A percentile compares a stretch with the other conserved stretches of the same genome.
Conservation (phyloP, 208 protist species). For the Phytomonas francai region DNA sequence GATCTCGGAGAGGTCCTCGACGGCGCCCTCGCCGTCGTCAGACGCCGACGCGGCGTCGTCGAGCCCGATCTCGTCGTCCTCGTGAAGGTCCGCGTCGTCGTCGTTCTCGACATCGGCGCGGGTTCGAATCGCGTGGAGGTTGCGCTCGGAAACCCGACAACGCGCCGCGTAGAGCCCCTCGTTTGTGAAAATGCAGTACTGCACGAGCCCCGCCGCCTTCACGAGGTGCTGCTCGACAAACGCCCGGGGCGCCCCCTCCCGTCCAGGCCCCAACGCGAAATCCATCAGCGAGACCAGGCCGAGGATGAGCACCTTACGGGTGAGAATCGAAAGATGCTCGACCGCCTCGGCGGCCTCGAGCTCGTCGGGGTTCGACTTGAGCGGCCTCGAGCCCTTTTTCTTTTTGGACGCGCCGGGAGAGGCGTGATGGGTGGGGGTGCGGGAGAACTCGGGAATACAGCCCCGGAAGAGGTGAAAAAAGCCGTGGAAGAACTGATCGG, state of each 20-base stretch:
- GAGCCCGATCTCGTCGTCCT: constrained; percentile 40
- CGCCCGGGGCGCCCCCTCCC: not conserved
- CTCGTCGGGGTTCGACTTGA: constrained; percentile 41
- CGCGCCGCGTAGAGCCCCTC: constrained; percentile 38
- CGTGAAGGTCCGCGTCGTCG: constrained; percentile 13
- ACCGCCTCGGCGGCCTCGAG: constrained; percentile 45
- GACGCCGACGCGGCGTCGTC: constrained; percentile 35
- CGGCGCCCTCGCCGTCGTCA: constrained; percentile 30
- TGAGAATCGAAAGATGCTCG: constrained; percentile 61
- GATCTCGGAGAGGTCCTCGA: constrained; percentile 27
- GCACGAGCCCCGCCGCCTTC: constrained; percentile 37
- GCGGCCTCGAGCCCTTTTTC: not conserved
- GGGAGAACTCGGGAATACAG: constrained; percentile 12
- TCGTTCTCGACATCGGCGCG: constrained; percentile 22
- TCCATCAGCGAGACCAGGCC: constrained; percentile 49
- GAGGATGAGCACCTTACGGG: constrained; percentile 67
- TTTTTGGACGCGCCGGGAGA: not conserved
- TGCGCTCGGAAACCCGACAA: constrained; percentile 46
- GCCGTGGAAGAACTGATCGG: constrained; percentile 64
- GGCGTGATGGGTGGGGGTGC: not conserved
- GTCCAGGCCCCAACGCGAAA: constrained; percentile 4
- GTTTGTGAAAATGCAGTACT: constrained; percentile 82
- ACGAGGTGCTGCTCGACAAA: constrained; percentile 34
- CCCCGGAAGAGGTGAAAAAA: constrained; percentile 67
- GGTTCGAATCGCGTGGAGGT: constrained; percentile 42